Percentiles rank a stretch among this genome's conserved stretches.
Evolutionary conservation across 192 early-diverging fungal species (phyloP).

Genomic region (Obelidium mucronatum): DNA sequence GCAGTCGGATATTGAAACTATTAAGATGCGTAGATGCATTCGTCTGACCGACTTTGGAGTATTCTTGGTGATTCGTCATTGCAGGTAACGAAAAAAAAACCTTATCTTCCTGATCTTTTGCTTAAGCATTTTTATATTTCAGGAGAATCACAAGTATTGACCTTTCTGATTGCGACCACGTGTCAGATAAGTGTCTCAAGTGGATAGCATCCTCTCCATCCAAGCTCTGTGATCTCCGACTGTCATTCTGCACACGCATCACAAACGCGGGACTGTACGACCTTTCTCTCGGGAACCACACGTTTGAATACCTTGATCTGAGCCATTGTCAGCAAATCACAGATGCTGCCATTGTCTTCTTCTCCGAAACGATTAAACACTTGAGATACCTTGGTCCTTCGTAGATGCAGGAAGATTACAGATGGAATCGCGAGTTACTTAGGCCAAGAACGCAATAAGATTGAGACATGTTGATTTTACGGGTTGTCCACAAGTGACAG

Average conservation of each 20-base stretch:
- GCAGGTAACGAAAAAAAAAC: constrained; percentile 44
- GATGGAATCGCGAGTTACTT: constrained; percentile 44
- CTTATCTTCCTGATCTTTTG: not conserved
- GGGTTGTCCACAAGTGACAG: constrained; percentile 45
- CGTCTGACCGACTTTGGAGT: constrained; percentile 58
- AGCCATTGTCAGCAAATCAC: constrained; percentile 53
- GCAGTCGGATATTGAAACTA: constrained; percentile 47
- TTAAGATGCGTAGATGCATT: constrained; percentile 52
- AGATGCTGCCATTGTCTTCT: constrained; percentile 52
- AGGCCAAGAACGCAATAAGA: constrained; percentile 28
- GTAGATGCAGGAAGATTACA: constrained; percentile 54
- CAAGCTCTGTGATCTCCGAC: constrained; percentile 45
- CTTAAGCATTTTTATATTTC: constrained; percentile 14
- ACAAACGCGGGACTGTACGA: constrained; percentile 60
- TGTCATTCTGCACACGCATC: constrained; percentile 57
- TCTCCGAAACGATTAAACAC: constrained; percentile 41
- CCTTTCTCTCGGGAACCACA: constrained; percentile 50
- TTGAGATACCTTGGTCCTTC: constrained; percentile 43
- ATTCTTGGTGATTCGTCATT: constrained; percentile 60
- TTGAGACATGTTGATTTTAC: constrained; percentile 40
- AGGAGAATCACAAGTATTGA: constrained; percentile 45
- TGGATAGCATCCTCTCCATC: constrained; percentile 54
- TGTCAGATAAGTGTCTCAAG: constrained; percentile 59
- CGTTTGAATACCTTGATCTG: constrained; percentile 48
- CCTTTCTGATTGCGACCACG: constrained; percentile 56